Conservation (phyloP, 2,329 filamentous ascomycete species). For the Colletotrichum sp. region DNA sequence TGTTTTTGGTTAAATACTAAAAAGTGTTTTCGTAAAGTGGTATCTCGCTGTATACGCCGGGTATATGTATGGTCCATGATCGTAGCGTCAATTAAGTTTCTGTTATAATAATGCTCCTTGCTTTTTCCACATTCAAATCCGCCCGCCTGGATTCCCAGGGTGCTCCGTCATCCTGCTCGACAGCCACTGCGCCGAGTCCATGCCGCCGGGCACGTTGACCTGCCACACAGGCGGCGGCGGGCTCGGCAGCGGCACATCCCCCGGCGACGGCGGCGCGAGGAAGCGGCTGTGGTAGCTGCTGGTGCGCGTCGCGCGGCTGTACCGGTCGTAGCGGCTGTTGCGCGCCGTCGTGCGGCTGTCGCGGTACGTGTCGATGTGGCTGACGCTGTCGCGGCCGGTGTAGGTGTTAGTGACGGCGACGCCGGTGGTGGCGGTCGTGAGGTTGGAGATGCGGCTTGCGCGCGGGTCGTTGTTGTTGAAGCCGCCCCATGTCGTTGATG, state of each 20-base stretch:
- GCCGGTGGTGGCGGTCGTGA: not conserved
- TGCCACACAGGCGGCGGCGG: constrained; percentile 1
- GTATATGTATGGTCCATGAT: not conserved
- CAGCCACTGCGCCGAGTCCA: constrained; percentile 9
- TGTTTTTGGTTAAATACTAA: not conserved
- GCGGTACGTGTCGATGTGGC: not conserved
- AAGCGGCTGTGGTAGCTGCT: constrained; percentile 6
- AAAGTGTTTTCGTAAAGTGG: not conserved
- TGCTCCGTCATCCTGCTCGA: constrained; percentile 10
- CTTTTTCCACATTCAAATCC: not conserved
- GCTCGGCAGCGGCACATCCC: not conserved
- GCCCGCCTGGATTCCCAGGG: not conserved
- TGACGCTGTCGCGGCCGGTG: not conserved
- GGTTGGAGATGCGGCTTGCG: not conserved
- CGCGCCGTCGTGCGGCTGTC: not conserved
- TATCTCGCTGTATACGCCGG: not conserved
- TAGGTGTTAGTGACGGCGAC: not conserved
- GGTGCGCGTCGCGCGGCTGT: not conserved
- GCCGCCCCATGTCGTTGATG: not conserved
- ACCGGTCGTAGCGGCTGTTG: not conserved
- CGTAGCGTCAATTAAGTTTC: not conserved
- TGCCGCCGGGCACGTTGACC: not conserved
- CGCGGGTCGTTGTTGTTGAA: not conserved
- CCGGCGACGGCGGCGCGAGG: not conserved
- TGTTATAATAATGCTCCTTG: too few relatives aligned